These are phyloP conservation scores for Martiniozyma asiatica DNA, from an alignment of 1,139 yeast species.

Conservation along the genomic window DNA sequence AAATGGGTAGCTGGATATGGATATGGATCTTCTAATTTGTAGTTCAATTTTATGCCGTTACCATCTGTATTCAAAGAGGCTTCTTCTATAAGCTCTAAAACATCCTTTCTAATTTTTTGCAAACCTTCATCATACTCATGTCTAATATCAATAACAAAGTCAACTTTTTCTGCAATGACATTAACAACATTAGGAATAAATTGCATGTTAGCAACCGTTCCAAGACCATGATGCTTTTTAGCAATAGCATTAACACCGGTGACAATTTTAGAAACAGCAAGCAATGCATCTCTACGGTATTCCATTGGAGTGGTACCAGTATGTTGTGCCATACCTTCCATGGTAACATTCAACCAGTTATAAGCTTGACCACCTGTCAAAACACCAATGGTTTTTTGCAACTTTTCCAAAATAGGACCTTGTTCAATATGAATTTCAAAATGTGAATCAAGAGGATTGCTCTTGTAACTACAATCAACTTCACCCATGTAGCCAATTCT, in stretches of 20 bases:
- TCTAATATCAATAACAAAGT: slow-evolving; percentile 47
- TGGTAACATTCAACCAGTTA: slow-evolving; percentile 44
- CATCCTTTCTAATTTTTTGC: slow-evolving; percentile 28
- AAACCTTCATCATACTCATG: slow-evolving; percentile 38
- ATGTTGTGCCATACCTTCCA: slow-evolving; percentile 54
- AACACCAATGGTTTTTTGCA: slow-evolving; percentile 45
- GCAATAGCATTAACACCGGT: slow-evolving; percentile 47
- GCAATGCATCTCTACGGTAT: slow-evolving; percentile 49
- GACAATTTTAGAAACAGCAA: slow-evolving; percentile 46
- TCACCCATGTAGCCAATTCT: slow-evolving; percentile 55
- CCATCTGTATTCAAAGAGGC: slow-evolving; percentile 22
- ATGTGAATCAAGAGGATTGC: slow-evolving; percentile 53
- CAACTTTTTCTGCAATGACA: slow-evolving; percentile 52
- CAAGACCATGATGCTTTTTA: slow-evolving; percentile 36
- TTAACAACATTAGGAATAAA: slow-evolving; percentile 51
- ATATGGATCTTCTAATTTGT: slow-evolving; percentile 37
- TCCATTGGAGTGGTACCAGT: slow-evolving; percentile 68
- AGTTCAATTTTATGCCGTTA: slow-evolving; percentile 30
- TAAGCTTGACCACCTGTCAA: slow-evolving; percentile 61
- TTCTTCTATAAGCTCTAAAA: slow-evolving; percentile 27
- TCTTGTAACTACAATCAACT: slow-evolving; percentile 32
- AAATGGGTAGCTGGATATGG: slow-evolving; percentile 49
- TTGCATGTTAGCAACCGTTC: slow-evolving; percentile 46
- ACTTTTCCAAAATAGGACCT: slow-evolving; percentile 56
- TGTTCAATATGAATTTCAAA: slow-evolving; percentile 70